Evolutionary conservation across 352 stramenopile species (phyloP).

Genomic region (Pythium dissotocum): DNA sequence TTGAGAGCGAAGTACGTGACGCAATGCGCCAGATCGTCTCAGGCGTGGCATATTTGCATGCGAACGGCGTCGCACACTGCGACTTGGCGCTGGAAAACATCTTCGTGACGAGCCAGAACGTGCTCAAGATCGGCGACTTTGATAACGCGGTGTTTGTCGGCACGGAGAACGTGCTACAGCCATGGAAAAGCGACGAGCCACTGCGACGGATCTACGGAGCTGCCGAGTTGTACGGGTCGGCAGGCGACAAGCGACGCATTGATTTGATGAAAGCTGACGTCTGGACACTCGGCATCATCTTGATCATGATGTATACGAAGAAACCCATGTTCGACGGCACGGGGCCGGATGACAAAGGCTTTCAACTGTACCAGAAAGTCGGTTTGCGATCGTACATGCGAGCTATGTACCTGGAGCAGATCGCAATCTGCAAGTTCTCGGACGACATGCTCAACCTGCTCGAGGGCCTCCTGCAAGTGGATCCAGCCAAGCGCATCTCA

Average conservation of each 20-base stretch:
- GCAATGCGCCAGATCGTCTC: slow-evolving; percentile 87
- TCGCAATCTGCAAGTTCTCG: slow-evolving; percentile 52
- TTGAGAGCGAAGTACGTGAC: slow-evolving; percentile 49
- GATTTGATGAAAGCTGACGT: slow-evolving; percentile 62
- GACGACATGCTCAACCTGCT: slow-evolving; percentile 73
- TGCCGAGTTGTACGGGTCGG: slow-evolving; percentile 41
- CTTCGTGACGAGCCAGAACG: slow-evolving; percentile 57
- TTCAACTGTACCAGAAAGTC: slow-evolving; percentile 51
- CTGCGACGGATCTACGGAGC: slow-evolving; percentile 53
- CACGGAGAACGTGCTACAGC: slow-evolving; percentile 41
- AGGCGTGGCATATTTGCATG: slow-evolving; percentile 53
- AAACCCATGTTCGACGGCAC: slow-evolving; percentile 58
- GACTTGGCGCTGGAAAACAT: slow-evolving; percentile 78
- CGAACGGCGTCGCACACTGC: slow-evolving; percentile 58
- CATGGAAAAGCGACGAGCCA: slow-evolving; percentile 27
- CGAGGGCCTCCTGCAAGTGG: slow-evolving; percentile 81
- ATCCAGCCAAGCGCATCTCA: slow-evolving; percentile 73
- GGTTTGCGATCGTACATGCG: slow-evolving; percentile 54
- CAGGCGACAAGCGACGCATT: slow-evolving; percentile 24
- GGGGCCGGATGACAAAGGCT: slow-evolving; percentile 44
- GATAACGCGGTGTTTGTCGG: slow-evolving; percentile 61
- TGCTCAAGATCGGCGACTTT: slow-evolving; percentile 74
- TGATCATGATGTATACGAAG: slow-evolving; percentile 60
- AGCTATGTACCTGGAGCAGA: slow-evolving; percentile 67
- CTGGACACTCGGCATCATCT: slow-evolving; percentile 59